Evolutionary conservation across 139 green algal species (phyloP), one percentile per base, ranked within the genome.

Genomic region (Closterium sp.): DNA sequence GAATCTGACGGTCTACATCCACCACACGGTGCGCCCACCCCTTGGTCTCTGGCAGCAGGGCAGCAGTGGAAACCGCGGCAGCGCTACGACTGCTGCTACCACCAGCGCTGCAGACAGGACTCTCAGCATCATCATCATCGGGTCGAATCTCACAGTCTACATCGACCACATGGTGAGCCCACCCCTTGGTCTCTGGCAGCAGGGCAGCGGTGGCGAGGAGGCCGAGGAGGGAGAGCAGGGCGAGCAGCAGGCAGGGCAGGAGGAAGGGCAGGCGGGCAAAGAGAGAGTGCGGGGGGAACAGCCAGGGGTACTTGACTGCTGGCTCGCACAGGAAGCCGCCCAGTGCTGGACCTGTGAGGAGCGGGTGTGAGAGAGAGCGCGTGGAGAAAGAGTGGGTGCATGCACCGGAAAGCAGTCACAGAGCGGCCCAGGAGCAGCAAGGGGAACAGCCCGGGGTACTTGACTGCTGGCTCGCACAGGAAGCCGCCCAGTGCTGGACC

Each of bases 241-340:
- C 91, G 86, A 93, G 91, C 31, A 89, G 24, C 70, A 93, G 29
- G 34, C 91, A 93, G 19, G 91, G 91, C 27, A 93, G 32, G 22
- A 70, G 42, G n/a, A 91, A 93, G 19, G 91, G 91, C 1, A 91
- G 62, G 19, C 28, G 91, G 86, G 86, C 91, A 1, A 93, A 93
- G 22, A 93, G 85, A 31, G 38, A 50, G 13, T 87, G 86, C 45
- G 30, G 27, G 21, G 38, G 30, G n/a, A 93, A 93, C 6, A 91
- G 27, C 32, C 30, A 31, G 29, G 91, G 86, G 88, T 93, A 93
- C 85, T 93, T 93, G 3, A 92, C 1, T 31, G 70, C 91, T 19
- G 91, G 91, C 85, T 91, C 24, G 85, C 91, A 91, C 17, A 93
- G 88, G 7, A 93, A 91, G 0, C 91, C 91, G 0, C 91, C 91